Evolutionary conservation across 2,329 filamentous ascomycete species (phyloP).

Genomic region (Fusarium secorum): DNA sequence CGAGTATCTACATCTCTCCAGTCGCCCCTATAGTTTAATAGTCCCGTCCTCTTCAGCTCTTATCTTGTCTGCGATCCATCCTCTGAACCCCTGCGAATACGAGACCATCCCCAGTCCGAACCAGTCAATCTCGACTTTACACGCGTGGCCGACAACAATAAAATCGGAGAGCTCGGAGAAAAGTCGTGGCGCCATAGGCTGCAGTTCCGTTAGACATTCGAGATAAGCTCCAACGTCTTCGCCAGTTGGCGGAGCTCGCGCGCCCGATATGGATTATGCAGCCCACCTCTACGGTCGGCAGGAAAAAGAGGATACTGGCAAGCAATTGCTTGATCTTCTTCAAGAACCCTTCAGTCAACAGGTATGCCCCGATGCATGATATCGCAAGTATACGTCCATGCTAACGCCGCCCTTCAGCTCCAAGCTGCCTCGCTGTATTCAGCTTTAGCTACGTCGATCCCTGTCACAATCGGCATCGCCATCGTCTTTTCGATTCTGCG

Average conservation of each 20-base stretch:
- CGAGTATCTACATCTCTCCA: not conserved
- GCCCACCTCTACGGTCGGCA: constrained; percentile 19
- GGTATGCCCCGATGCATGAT: constrained; percentile 46
- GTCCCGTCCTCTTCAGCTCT: constrained; percentile 6
- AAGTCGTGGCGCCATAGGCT: not conserved
- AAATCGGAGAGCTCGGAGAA: not conserved
- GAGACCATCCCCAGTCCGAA: constrained; percentile 5
- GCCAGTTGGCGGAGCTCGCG: constrained; percentile 38
- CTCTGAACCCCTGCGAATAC: constrained; percentile 25
- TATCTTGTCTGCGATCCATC: constrained; percentile 5
- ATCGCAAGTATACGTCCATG: not conserved
- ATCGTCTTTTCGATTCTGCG: constrained; percentile 87
- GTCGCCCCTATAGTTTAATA: constrained; percentile 4
- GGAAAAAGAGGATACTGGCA: constrained; percentile 45
- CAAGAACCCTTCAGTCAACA: constrained; percentile 59
- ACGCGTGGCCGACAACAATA: not conserved
- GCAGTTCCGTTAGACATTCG: not conserved
- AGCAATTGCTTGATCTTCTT: constrained; percentile 58
- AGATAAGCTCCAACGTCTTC: constrained; percentile 29
- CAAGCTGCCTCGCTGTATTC: constrained; percentile 69
- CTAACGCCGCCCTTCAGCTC: constrained; percentile 35
- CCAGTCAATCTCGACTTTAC: constrained; percentile 2
- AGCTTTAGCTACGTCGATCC: constrained; percentile 81
- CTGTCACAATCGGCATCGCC: constrained; percentile 75
- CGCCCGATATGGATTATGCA: constrained; percentile 36